These are phyloP conservation scores for Endoconidiophora laricicola DNA, from an alignment of 2,329 filamentous ascomycete species.

Conservation along the genomic window DNA sequence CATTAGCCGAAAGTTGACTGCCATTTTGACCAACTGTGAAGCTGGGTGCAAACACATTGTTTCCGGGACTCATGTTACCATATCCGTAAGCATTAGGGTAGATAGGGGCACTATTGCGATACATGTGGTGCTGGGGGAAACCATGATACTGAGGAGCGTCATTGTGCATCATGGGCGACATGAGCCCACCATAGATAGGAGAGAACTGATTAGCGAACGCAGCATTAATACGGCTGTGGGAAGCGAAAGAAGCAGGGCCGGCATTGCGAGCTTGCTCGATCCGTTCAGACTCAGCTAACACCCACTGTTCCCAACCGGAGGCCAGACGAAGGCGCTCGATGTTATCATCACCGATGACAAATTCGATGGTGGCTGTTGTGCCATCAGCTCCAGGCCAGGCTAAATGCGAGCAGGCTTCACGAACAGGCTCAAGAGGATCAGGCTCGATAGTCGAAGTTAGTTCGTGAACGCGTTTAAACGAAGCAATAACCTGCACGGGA, in stretches of 20 bases:
- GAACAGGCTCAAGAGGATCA: slow-evolving; percentile 16
- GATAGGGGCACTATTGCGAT: slow-evolving; percentile 14
- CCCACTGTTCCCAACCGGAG: slow-evolving; percentile 65
- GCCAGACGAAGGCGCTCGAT: slow-evolving; percentile 60
- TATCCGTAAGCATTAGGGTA: slow-evolving; percentile 18
- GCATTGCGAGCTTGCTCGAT: slow-evolving; percentile 57
- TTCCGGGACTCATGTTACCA: slow-evolving; percentile 1
- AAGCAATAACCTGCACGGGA: slow-evolving; percentile 57
- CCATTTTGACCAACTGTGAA: slow-evolving; percentile 15
- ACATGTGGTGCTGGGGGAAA: slow-evolving; percentile 18
- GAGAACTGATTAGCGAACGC: slow-evolving; percentile 13
- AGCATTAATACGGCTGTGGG: slow-evolving; percentile 16
- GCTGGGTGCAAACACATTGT: slow-evolving; percentile 12
- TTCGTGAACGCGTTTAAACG: slow-evolving; percentile 71
- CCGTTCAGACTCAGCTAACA: slow-evolving; percentile 55
- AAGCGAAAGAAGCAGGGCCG: slow-evolving; percentile 34
- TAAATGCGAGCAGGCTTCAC: slow-evolving; percentile 35
- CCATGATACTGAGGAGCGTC: slow-evolving; percentile 7
- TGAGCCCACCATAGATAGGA: slow-evolving; percentile 3
- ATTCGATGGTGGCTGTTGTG: slow-evolving; percentile 66
- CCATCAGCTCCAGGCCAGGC: slow-evolving; percentile 38
- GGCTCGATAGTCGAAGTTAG: slow-evolving; percentile 26
- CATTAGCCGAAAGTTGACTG: slow-evolving; percentile 24
- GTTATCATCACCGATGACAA: slow-evolving; percentile 57
- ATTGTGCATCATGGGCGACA: slow-evolving; percentile 6